Percentiles rank a stretch among this genome's conserved stretches.
Conservation (phyloP, 1,284 basidiomycete species). For the Apiotrichum laibachii region DNA sequence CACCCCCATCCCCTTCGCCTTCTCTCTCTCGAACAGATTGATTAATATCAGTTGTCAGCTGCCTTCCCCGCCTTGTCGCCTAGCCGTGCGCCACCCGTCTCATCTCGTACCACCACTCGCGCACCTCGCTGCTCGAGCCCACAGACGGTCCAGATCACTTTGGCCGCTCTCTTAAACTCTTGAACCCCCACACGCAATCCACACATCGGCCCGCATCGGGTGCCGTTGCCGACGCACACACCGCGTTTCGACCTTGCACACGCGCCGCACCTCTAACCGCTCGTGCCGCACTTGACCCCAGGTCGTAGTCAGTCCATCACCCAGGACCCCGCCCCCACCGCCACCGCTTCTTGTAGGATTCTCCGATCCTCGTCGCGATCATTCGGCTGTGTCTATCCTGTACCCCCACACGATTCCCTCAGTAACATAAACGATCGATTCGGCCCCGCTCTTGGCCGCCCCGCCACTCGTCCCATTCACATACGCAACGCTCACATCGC, state of each 20-base stretch:
- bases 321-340: background rate
- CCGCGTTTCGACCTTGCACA: slow-evolving; percentile 6
- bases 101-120: too few species aligned
- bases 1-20: too few species aligned
- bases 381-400: background rate
- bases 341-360: background rate
- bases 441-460: too few species aligned
- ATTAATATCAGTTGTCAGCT: too few species aligned
- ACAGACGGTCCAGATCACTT: too few species aligned
- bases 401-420: background rate
- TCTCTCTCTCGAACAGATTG: too few species aligned
- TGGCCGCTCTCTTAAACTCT: background rate
- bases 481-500: background rate
- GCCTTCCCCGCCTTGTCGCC: too few species aligned
- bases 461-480: too few species aligned
- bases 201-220: background rate
- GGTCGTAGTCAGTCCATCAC: background rate
- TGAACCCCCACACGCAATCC: background rate
- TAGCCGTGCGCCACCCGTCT: too few species aligned
- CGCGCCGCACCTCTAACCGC: background rate
- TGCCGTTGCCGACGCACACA: slow-evolving; percentile 1
- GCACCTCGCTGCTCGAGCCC: too few species aligned
- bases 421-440: background rate
- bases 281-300: background rate
- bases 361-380: background rate